These are phyloP conservation scores for Elsinoe ampelina DNA, from an alignment of 2,329 filamentous ascomycete species.

Conservation along the genomic window DNA sequence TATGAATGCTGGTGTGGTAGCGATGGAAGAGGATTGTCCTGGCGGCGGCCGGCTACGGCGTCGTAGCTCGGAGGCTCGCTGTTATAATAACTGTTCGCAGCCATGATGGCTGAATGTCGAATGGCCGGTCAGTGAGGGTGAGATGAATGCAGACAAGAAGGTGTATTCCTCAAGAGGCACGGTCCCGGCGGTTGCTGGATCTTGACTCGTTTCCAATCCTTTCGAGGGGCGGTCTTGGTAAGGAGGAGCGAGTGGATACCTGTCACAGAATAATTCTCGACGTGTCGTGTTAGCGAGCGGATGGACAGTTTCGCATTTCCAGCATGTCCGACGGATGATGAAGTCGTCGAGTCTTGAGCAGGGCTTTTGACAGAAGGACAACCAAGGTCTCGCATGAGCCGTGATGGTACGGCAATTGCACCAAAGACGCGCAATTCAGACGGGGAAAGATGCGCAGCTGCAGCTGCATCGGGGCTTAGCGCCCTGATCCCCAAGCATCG, in stretches of 20 bases:
- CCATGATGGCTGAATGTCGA: conserved; percentile 29
- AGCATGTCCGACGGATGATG: not conserved
- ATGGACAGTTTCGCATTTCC: not conserved
- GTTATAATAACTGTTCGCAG: conserved; percentile 55
- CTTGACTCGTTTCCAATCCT: conserved; percentile 1
- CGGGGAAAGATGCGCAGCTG: not conserved
- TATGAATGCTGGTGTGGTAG: conserved; percentile 14
- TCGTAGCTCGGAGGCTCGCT: conserved; percentile 37
- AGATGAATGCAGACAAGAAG: not conserved
- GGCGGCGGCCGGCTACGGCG: conserved; percentile 29
- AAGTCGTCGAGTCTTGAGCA: not conserved
- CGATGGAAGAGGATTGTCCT: conserved; percentile 31
- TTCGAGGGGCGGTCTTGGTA: not conserved
- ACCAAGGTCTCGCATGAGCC: not conserved
- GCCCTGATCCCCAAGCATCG: not conserved
- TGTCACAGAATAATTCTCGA: conserved; percentile 5
- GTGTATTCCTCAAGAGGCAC: not conserved
- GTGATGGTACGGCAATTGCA: conserved; percentile 3
- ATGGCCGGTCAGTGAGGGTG: not conserved
- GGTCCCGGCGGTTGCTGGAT: conserved; percentile 2
- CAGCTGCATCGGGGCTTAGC: conserved; percentile 8
- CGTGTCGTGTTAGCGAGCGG: conserved; percentile 10
- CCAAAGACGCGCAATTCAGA: conserved; percentile 7
- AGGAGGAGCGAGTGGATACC: conserved; percentile 4
- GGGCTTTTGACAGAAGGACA: not conserved